phyloP scores from a whole-genome alignment of 1,139 yeast genomes.

The Saccharomycopsis hybrid region DNA sequence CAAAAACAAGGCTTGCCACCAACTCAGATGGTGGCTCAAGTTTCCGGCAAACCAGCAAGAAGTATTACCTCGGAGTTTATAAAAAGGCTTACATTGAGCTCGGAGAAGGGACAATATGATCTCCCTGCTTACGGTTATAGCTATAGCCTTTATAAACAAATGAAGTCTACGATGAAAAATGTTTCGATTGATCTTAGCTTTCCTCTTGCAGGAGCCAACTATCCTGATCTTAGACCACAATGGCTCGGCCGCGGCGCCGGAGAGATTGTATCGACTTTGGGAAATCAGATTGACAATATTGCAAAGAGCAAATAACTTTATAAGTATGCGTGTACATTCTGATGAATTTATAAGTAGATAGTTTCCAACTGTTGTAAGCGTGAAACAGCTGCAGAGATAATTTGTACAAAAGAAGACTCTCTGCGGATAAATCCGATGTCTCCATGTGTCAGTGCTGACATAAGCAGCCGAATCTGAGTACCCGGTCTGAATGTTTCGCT shows the following conservation, averaged over 20 bases:
- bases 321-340: too few species aligned
- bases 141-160: constrained; percentile 32
- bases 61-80: constrained; percentile 34
- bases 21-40: constrained; percentile 33
- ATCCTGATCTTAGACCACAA: neutral
- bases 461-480: too few species aligned
- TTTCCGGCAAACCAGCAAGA: constrained; percentile 39
- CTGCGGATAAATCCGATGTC: too few species aligned
- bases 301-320: too few species aligned
- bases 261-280: neutral
- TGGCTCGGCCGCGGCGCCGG: constrained; percentile 1
- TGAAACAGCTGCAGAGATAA: too few species aligned
- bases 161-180: neutral
- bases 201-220: constrained; percentile 4
- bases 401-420: too few species aligned
- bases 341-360: too few species aligned
- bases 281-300: too few species aligned
- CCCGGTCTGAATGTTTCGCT: too few species aligned
- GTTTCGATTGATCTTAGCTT: constrained; percentile 8
- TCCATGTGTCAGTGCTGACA: too few species aligned
- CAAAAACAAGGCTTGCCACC: constrained; percentile 16
- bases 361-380: too few species aligned
- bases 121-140: constrained; percentile 35
- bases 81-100: constrained; percentile 5
- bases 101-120: neutral